Evolutionary conservation across 225 moss, liverwort and hornwort species (phyloP), one percentile per base, ranked within the genome.

Genomic region (Antitrichia curtipendula): DNA sequence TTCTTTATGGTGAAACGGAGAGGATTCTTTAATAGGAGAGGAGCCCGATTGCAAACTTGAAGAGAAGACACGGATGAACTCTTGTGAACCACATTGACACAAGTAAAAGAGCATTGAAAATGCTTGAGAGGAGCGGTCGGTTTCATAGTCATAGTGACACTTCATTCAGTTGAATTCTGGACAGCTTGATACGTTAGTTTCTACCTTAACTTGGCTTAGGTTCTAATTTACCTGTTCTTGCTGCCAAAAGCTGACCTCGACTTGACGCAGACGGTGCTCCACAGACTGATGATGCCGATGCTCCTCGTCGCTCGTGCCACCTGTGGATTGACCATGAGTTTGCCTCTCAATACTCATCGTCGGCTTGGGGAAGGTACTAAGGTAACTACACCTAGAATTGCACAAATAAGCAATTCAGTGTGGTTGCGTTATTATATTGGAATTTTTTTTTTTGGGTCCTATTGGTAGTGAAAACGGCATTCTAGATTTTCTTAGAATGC

Each of bases 51-150:
- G 63, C 81, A 31, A 75, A 77, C 25, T 82, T 85, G 45, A 90
- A 90, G 82, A 45, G 77, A 16, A 50, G 88, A 13, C 90, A 74
- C 85, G 90, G 85, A 79, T 24, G 68, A 73, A n/a, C 90, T n/a
- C n/a, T 90, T 92, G 90, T 89, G 90, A 90, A 79, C 69, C 84
- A 59, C 90, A 85, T 89, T 70, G 89, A 85, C 85, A 68, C 86
- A 63, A 82, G 87, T 81, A 81, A 80, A 90, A 72, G 76, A 16
- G 88, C 84, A 84, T 78, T 87, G 87, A 85, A 90, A 84, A 77
- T 16, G 77, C 80, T 52, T 19, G 58, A 88, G 65, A 9, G 86
- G 86, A 72, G 24, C 84, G 57, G 83, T 90, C 81, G 4, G 80
- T 71, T 64, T 88, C 92, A 84, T 3, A 71, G 60, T 88, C 92